Conservation (phyloP, 805 yeast genomes). For the Yarrowia yakushimensis region DNA sequence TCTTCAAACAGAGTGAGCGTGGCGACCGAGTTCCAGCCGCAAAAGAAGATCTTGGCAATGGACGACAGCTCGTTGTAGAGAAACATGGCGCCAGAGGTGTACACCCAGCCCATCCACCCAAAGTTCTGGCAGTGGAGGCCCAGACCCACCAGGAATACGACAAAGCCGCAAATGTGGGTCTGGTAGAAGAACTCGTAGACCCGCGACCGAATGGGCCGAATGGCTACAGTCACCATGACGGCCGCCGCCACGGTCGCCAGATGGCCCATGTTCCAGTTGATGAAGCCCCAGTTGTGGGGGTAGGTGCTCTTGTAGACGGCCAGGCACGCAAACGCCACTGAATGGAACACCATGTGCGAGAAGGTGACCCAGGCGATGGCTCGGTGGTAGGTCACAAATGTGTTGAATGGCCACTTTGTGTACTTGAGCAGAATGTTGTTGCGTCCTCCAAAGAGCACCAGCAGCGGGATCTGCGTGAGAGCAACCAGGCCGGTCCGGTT, state of each 20-base stretch:
- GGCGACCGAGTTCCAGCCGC: constrained; percentile 13
- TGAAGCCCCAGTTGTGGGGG: constrained; percentile 14
- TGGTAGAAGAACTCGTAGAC: constrained; percentile 17
- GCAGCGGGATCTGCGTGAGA: constrained; percentile 6
- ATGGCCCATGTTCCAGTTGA: constrained; percentile 23
- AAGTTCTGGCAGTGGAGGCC: constrained; percentile 54
- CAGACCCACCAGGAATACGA: constrained; percentile 50
- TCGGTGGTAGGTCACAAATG: constrained; percentile 9
- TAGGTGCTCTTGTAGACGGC: constrained; percentile 16
- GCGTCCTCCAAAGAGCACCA: background rate
- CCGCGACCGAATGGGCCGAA: background rate
- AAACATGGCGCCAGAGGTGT: constrained; percentile 34
- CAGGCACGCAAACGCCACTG: background rate
- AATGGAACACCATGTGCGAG: constrained; percentile 6
- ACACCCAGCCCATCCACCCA: constrained; percentile 52
- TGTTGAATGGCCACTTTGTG: constrained; percentile 17
- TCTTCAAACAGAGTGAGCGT: background rate
- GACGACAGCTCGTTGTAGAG: constrained; percentile 2
- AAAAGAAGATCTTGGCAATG: constrained; percentile 7
- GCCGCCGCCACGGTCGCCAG: background rate
- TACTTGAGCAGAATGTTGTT: constrained; percentile 7
- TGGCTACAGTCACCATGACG: background rate
- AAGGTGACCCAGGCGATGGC: constrained; percentile 23
- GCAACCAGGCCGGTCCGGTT: constrained; percentile 21
- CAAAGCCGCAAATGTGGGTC: constrained; percentile 22